Evolutionary conservation across 345 rosid species (phyloP).

Genomic region (Punica granatum): DNA sequence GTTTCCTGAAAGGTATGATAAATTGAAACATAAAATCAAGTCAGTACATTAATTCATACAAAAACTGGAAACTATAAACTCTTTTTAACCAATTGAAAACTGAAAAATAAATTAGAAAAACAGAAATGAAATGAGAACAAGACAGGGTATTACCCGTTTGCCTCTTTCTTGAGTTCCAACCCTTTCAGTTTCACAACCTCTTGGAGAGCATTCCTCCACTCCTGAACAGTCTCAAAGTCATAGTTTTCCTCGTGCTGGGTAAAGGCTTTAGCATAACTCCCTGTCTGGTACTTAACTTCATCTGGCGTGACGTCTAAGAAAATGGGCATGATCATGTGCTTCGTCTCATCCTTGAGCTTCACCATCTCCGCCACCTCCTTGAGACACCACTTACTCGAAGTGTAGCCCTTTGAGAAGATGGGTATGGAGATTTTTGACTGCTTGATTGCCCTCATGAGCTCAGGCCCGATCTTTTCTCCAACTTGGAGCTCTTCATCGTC

Average conservation of each 20-base stretch:
- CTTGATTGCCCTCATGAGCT: slow-evolving; percentile 3
- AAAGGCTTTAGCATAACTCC: not conserved
- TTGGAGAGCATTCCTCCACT: not conserved
- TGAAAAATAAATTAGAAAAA: not conserved
- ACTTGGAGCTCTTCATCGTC: not conserved
- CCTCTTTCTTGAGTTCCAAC: not conserved
- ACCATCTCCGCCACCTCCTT: slow-evolving; percentile 4
- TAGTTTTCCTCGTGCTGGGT: not conserved
- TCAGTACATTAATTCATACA: no score
- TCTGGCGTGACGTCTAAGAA: not conserved
- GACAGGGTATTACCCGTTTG: not conserved
- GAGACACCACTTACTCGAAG: slow-evolving; percentile 2
- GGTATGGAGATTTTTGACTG: not conserved
- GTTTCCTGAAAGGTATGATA: not conserved
- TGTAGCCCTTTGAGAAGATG: not conserved
- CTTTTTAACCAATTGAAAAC: no score
- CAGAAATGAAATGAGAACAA: not conserved
- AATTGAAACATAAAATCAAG: not conserved
- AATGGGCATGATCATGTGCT: not conserved
- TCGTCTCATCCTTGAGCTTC: not conserved
- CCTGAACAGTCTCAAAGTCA: not conserved
- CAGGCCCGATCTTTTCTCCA: not conserved
- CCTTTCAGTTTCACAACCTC: not conserved
- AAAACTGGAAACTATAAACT: no score
- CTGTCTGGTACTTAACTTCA: not conserved